These are phyloP conservation scores for Pestalotiopsis fici DNA, from an alignment of 2,329 filamentous ascomycete species.

Conservation along the genomic window DNA sequence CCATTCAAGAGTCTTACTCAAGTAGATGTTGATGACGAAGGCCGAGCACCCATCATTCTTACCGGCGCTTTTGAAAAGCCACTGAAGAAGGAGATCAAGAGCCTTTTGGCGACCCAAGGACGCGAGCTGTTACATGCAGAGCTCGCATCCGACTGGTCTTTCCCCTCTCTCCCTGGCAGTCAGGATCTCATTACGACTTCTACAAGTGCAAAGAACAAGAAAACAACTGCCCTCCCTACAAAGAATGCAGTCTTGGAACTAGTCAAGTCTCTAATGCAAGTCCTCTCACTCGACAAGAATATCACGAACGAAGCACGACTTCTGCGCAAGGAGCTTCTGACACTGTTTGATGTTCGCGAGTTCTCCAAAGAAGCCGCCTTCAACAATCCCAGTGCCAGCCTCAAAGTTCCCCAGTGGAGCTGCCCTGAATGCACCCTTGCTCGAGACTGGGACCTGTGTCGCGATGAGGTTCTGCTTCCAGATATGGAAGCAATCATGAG, in stretches of 20 bases:
- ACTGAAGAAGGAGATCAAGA: constrained; percentile 82
- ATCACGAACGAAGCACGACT: constrained; percentile 86
- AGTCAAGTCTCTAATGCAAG: constrained; percentile 90
- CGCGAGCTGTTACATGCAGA: constrained; percentile 89
- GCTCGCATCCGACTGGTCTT: constrained; percentile 81
- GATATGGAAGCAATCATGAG: constrained; percentile 31
- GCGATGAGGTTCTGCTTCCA: constrained; percentile 79
- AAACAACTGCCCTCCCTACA: constrained; percentile 12
- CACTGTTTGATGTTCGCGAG: constrained; percentile 91
- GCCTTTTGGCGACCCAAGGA: constrained; percentile 82
- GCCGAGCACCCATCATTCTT: constrained; percentile 66
- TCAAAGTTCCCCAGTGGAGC: constrained; percentile 74
- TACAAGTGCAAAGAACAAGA: constrained; percentile 12
- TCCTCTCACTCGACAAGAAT: constrained; percentile 86
- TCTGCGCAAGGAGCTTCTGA: constrained; percentile 84
- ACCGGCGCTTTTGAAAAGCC: constrained; percentile 86
- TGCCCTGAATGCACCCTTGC: constrained; percentile 91
- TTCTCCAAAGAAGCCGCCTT: constrained; percentile 90
- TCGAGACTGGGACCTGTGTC: constrained; percentile 87
- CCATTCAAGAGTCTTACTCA: constrained; percentile 33
- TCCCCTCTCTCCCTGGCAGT: constrained; percentile 77
- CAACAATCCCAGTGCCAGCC: constrained; percentile 76
- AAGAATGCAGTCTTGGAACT: constrained; percentile 84
- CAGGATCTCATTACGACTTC: constrained; percentile 49
- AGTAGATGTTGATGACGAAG: constrained; percentile 59